A percentile compares a stretch with the other conserved stretches of the same genome.
phyloP scores from a whole-genome alignment of 2,329 filamentous ascomycete species.

The Juglanconis oblonga region DNA sequence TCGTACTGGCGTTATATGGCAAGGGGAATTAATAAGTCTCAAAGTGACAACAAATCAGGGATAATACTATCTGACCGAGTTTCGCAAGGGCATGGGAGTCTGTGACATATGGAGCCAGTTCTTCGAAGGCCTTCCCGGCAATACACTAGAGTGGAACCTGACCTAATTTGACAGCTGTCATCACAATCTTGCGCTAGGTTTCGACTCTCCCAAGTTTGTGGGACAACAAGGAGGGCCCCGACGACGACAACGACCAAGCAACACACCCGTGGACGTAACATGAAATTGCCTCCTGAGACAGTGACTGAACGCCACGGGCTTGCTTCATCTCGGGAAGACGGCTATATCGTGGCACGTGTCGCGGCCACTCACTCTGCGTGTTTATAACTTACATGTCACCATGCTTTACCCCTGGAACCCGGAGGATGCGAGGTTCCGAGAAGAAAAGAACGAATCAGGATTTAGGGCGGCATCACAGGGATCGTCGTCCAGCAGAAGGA shows the following conservation, averaged over 20 bases:
- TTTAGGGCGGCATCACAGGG: not conserved
- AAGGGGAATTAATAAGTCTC: too few species aligned
- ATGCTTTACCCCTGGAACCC: too few species aligned
- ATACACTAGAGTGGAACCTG: not conserved
- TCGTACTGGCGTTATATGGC: too few species aligned
- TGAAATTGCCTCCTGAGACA: not conserved
- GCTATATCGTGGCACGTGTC: not conserved
- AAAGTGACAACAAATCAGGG: too few species aligned
- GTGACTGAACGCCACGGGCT: not conserved
- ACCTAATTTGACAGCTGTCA: not conserved
- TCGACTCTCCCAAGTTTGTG: too few species aligned
- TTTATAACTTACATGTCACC: too few species aligned
- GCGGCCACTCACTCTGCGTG: not conserved
- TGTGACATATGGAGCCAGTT: not conserved
- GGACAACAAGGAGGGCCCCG: too few species aligned
- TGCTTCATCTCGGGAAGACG: not conserved
- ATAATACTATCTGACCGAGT: not conserved
- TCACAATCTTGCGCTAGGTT: not conserved
- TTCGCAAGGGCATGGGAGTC: not conserved
- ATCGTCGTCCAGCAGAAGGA: not conserved
- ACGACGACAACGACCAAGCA: not conserved
- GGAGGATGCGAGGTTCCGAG: too few species aligned
- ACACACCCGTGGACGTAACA: not conserved
- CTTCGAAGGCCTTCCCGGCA: not conserved
- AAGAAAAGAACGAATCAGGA: not conserved